phyloP scores from a whole-genome alignment of 148 eudicot genomes.

The Cornus kousa region DNA sequence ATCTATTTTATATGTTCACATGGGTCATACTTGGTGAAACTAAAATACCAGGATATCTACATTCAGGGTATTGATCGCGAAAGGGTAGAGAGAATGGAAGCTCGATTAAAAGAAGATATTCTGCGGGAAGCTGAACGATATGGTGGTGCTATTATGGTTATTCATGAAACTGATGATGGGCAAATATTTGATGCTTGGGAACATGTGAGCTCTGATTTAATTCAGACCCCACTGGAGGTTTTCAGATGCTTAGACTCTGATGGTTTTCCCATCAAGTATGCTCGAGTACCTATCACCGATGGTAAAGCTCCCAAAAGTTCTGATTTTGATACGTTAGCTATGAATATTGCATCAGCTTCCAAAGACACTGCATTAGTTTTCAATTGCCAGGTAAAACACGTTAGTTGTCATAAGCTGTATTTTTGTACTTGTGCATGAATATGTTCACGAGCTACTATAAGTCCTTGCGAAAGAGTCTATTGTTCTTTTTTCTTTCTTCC shows the following conservation, averaged over 20 bases:
- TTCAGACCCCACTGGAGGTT: slow-evolving; percentile 92
- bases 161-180: slow-evolving; percentile 85
- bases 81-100: slow-evolving; percentile 94
- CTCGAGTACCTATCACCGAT: slow-evolving; percentile 98
- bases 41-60: slow-evolving; percentile 12
- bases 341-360: slow-evolving; percentile 69
- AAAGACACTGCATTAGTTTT: slow-evolving; percentile 93
- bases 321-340: slow-evolving; percentile 79
- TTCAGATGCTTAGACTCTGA: slow-evolving; percentile 66
- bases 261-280: slow-evolving; percentile 84
- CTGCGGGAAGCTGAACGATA: slow-evolving; percentile 77
- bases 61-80: slow-evolving; percentile 86
- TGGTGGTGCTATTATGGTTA: slow-evolving; percentile 90
- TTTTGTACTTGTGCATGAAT: neutral
- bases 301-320: slow-evolving; percentile 99
- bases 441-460: neutral
- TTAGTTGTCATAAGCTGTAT: neutral
- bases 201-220: slow-evolving; percentile 52
- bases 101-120: slow-evolving; percentile 85
- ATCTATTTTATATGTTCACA: neutral
- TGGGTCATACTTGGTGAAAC: slow-evolving; percentile 3
- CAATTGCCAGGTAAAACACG: slow-evolving; percentile 76
- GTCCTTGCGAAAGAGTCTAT: neutral
- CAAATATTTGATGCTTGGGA: slow-evolving; percentile 94
- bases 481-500: slow-evolving; percentile 13